phyloP scores from a whole-genome alignment of 306 rosid genomes.

The Quercus alba region DNA sequence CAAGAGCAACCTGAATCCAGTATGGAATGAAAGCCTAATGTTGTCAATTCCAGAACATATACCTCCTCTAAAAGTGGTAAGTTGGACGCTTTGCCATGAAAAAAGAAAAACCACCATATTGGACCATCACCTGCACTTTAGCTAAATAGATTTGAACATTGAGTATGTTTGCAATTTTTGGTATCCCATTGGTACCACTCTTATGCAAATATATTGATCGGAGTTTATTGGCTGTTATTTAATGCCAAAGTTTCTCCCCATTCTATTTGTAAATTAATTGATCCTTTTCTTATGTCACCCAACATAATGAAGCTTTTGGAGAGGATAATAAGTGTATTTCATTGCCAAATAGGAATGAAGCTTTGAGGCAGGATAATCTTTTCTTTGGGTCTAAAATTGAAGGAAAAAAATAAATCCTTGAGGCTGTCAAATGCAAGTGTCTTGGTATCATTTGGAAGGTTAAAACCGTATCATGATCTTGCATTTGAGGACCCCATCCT shows the following conservation, averaged over 20 bases:
- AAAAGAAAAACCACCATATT: background rate
- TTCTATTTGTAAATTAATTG: background rate
- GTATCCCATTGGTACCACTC: background rate
- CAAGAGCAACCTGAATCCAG: constrained; percentile 83
- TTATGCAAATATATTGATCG: background rate
- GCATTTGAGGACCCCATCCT: background rate
- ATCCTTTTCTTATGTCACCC: background rate
- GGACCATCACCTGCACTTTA: background rate
- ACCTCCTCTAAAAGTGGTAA: constrained; percentile 93
- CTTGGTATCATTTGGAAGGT: background rate
- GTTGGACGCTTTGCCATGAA: constrained; percentile 15
- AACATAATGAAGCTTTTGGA: background rate
- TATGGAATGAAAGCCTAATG: constrained; percentile 94
- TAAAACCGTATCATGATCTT: background rate
- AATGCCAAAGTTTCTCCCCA: background rate
- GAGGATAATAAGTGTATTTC: background rate
- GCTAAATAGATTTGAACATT: no score
- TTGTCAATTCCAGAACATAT: constrained; percentile 79
- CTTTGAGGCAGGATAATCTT: background rate
- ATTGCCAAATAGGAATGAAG: background rate
- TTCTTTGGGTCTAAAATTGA: background rate
- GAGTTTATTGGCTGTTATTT: background rate
- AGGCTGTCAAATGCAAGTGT: background rate
- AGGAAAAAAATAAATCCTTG: no score
- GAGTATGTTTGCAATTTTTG: no score